Evolutionary conservation across 2,329 filamentous ascomycete genomes (phyloP).

Genomic region (Juglanconis sp.): DNA sequence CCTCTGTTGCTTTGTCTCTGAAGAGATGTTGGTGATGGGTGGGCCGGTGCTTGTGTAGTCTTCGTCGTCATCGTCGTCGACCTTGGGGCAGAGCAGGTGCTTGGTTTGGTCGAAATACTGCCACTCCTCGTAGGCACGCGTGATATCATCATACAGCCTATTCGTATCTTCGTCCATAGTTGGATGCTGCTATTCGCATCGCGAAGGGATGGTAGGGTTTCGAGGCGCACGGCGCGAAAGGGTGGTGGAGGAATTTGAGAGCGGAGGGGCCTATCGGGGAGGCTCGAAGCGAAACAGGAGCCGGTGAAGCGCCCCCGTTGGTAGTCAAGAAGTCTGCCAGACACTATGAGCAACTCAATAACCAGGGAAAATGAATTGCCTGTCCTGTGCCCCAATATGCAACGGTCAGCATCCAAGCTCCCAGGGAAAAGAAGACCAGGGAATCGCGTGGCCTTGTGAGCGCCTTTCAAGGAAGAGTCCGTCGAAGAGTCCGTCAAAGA

Average conservation of each 20-base stretch:
- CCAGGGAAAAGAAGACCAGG: neutral
- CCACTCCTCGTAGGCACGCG: conserved; percentile 21
- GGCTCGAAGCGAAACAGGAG: neutral
- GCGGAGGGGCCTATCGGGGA: neutral
- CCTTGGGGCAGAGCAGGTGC: conserved; percentile 68
- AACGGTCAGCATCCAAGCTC: neutral
- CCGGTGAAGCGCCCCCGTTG: neutral
- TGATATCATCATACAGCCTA: conserved; percentile 25
- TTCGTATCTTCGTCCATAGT: conserved; percentile 26
- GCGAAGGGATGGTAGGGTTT: neutral
- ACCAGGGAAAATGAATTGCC: neutral
- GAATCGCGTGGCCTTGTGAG: neutral
- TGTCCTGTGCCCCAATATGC: neutral
- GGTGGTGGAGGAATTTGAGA: no score
- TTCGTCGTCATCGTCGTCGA: conserved; percentile 58
- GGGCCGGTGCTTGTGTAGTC: conserved; percentile 58
- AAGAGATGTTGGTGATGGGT: conserved; percentile 45
- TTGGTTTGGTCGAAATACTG: conserved; percentile 38
- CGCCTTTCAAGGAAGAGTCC: neutral
- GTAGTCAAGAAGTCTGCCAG: neutral
- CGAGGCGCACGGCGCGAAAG: neutral
- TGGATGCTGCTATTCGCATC: conserved; percentile 8
- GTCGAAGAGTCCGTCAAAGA: neutral
- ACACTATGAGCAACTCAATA: neutral
- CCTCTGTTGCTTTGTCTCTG: conserved; percentile 48